Conservation (phyloP, 495 filamentous ascomycete species). For the Staphylotrichum tortipilum region DNA sequence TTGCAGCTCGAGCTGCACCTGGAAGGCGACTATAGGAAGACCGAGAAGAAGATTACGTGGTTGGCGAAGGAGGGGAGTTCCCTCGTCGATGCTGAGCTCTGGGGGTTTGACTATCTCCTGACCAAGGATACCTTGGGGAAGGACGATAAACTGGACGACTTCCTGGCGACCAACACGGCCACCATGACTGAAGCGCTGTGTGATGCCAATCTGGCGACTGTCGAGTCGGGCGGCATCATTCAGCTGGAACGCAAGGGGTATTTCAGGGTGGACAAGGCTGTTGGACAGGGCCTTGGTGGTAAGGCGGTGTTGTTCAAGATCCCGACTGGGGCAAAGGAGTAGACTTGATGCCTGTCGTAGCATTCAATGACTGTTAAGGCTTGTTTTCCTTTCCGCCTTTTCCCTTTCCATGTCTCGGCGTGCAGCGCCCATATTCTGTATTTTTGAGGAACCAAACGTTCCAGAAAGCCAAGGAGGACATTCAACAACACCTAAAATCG, state of each 20-base stretch:
- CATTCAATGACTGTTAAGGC: too few relatives aligned
- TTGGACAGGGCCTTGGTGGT: conserved; percentile 33
- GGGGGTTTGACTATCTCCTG: conserved; percentile 86
- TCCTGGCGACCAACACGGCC: conserved; percentile 67
- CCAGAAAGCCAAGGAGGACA: too few relatives aligned
- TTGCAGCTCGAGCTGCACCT: conserved; percentile 75
- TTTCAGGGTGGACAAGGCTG: conserved; percentile 64
- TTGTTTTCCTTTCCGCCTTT: too few relatives aligned
- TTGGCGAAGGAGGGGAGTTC: conserved; percentile 64
- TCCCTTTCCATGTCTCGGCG: too few relatives aligned
- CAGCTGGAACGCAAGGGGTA: conserved; percentile 92
- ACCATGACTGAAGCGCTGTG: conserved; percentile 66
- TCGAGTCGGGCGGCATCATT: conserved; percentile 78
- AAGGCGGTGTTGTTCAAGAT: conserved; percentile 67
- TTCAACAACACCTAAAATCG: too few relatives aligned
- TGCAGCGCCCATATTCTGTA: too few relatives aligned
- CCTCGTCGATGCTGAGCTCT: conserved; percentile 71
- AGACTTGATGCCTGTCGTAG: too few relatives aligned
- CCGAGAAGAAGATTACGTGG: conserved; percentile 95
- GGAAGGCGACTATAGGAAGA: conserved; percentile 81
- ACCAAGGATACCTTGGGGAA: conserved; percentile 83
- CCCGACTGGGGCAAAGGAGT: too few relatives aligned
- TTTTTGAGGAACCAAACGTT: too few relatives aligned
- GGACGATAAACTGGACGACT: conserved; percentile 73
- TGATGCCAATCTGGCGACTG: conserved; percentile 65